Evolutionary conservation across 768 basidiomycete species (phyloP).

Genomic region (Kwoniella pini): DNA sequence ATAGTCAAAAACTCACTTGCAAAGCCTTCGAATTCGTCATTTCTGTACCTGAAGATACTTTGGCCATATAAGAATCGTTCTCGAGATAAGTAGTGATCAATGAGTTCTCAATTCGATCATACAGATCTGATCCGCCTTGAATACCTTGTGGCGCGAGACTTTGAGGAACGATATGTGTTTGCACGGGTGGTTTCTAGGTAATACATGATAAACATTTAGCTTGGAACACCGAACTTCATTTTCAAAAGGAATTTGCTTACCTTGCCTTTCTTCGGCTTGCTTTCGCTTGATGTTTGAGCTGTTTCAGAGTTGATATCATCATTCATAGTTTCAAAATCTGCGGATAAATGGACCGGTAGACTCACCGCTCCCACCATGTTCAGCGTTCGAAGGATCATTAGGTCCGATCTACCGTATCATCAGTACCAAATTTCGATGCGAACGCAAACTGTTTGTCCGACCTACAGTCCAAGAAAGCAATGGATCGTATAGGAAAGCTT

Average conservation of each 20-base stretch:
- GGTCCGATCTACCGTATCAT: background rate
- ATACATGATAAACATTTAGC: no score
- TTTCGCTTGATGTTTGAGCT: background rate
- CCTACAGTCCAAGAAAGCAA: conserved; percentile 51
- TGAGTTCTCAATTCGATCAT: conserved; percentile 33
- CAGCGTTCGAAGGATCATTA: conserved; percentile 3
- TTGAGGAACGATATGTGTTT: conserved; percentile 15
- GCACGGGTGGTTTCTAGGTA: background rate
- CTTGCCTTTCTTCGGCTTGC: background rate
- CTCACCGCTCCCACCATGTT: background rate
- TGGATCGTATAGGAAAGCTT: conserved; percentile 57
- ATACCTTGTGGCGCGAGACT: conserved; percentile 23
- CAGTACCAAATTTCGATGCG: background rate
- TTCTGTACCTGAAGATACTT: conserved; percentile 26
- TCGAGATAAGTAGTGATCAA: conserved; percentile 28
- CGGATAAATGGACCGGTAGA: no score
- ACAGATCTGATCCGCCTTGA: conserved; percentile 20
- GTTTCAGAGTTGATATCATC: no score
- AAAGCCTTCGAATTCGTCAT: conserved; percentile 53
- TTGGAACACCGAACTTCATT: background rate
- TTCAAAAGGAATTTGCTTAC: background rate
- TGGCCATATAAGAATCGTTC: conserved; percentile 45
- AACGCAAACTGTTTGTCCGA: background rate
- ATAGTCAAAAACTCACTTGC: conserved; percentile 16
- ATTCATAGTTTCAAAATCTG: no score